Percentiles rank a stretch among this genome's conserved stretches.
Evolutionary conservation across 257 asterid genomes (phyloP).

Genomic region (Solanum sparsipilum): DNA sequence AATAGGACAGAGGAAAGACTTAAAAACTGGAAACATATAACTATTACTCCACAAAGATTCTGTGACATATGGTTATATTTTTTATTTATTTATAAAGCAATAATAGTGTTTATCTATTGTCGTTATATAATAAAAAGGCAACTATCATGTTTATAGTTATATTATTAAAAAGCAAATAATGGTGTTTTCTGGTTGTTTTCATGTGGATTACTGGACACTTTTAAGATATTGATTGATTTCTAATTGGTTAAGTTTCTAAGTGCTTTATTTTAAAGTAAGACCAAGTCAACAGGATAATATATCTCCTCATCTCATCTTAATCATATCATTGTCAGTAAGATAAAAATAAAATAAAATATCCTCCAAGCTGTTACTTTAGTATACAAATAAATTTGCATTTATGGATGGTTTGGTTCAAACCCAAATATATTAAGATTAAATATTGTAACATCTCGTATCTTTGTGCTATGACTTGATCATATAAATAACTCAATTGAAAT

Average conservation of each 20-base stretch:
- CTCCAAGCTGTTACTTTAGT: not conserved
- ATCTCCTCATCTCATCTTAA: not conserved
- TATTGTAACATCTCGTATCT: too few relatives aligned
- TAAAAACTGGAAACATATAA: too few relatives aligned
- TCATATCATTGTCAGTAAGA: not conserved
- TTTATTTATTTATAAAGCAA: not conserved
- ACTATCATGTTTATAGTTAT: not conserved
- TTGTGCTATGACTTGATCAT: too few relatives aligned
- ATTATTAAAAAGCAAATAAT: not conserved
- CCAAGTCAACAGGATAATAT: not conserved
- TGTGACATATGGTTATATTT: too few relatives aligned
- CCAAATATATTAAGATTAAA: too few relatives aligned
- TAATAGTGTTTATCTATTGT: not conserved
- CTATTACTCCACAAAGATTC: too few relatives aligned
- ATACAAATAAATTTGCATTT: too few relatives aligned
- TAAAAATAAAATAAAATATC: not conserved
- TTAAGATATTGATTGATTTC: not conserved
- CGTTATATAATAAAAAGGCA: not conserved
- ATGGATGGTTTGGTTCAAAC: too few relatives aligned
- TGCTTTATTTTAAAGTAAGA: not conserved
- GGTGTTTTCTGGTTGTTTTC: slow-evolving; percentile 8
- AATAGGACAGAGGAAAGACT: too few relatives aligned
- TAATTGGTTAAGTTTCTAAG: not conserved
- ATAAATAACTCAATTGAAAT: not conserved
- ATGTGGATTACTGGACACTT: not conserved